Evolutionary conservation across 257 asterid species (phyloP).

Genomic region (Solanum peruvianum): DNA sequence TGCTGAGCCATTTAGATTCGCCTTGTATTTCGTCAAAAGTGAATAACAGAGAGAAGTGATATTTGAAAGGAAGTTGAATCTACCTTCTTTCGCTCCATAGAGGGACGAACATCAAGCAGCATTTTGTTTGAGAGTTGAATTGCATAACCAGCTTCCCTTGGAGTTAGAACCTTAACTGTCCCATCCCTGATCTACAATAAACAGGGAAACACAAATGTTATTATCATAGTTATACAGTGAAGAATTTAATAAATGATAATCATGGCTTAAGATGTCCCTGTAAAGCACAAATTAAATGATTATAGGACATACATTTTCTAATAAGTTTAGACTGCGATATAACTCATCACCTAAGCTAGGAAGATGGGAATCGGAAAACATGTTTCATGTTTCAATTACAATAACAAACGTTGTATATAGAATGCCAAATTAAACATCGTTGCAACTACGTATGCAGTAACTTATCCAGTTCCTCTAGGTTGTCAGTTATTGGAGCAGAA

Average conservation of each 20-base stretch:
- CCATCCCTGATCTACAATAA: constrained; percentile 61
- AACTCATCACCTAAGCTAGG: neutral
- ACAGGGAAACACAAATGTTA: neutral
- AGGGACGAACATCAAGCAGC: constrained; percentile 92
- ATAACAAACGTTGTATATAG: neutral
- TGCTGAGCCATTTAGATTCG: neutral
- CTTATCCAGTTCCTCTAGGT: neutral
- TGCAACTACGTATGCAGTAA: neutral
- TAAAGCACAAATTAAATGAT: neutral
- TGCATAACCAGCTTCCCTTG: constrained; percentile 97
- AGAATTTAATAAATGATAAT: neutral
- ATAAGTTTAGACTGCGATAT: neutral
- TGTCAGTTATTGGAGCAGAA: neutral
- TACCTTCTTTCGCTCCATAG: constrained; percentile 70
- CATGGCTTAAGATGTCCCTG: neutral
- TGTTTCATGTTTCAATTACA: neutral
- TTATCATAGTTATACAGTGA: neutral
- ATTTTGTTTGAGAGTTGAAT: constrained; percentile 70
- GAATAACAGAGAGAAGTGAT: neutral
- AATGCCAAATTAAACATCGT: neutral
- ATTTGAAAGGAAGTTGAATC: neutral
- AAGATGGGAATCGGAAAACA: neutral
- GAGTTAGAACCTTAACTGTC: constrained; percentile 77
- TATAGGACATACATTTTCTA: neutral
- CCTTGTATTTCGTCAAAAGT: neutral